These are phyloP conservation scores for Irpex rosettiformis DNA, from an alignment of 1,284 basidiomycete species.

Conservation along the genomic window DNA sequence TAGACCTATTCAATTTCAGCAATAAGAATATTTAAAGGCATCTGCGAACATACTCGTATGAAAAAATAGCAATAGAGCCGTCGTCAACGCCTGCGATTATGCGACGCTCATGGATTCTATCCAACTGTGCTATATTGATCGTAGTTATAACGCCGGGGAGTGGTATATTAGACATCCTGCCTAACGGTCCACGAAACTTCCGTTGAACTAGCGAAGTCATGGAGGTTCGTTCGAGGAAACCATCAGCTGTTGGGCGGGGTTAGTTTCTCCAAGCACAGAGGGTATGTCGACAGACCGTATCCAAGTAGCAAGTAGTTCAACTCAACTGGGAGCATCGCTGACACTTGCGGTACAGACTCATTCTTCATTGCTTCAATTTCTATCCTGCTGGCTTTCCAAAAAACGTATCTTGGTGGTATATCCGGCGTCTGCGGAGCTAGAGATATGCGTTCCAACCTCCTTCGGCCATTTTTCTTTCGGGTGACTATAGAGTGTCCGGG, in stretches of 20 bases:
- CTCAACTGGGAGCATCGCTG: conserved; percentile 55
- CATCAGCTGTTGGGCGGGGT: too few species aligned
- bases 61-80: conserved; percentile 73
- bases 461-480: conserved; percentile 20
- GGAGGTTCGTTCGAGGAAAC: conserved; percentile 42
- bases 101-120: conserved; percentile 51
- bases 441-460: conserved; percentile 19
- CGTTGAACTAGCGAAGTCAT: conserved; percentile 31
- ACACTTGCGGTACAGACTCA: conserved; percentile 26
- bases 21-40: not conserved
- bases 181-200: conserved; percentile 27
- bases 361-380: conserved; percentile 8
- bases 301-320: conserved; percentile 55
- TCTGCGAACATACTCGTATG: conserved; percentile 43
- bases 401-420: conserved; percentile 1
- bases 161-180: conserved; percentile 37
- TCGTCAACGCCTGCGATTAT: conserved; percentile 73
- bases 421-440: not conserved
- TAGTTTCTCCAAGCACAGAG: too few species aligned
- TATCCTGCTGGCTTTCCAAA: conserved; percentile 27
- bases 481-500: conserved; percentile 20
- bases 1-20: conserved; percentile 38
- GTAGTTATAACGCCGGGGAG: conserved; percentile 47
- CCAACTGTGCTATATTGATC: conserved; percentile 53
- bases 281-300: too few species aligned